A percentile compares a stretch with the other conserved stretches of the same genome.
These are phyloP conservation scores for Chaetomium strumarium DNA, from an alignment of 2,329 filamentous ascomycete species.

Conservation along the genomic window DNA sequence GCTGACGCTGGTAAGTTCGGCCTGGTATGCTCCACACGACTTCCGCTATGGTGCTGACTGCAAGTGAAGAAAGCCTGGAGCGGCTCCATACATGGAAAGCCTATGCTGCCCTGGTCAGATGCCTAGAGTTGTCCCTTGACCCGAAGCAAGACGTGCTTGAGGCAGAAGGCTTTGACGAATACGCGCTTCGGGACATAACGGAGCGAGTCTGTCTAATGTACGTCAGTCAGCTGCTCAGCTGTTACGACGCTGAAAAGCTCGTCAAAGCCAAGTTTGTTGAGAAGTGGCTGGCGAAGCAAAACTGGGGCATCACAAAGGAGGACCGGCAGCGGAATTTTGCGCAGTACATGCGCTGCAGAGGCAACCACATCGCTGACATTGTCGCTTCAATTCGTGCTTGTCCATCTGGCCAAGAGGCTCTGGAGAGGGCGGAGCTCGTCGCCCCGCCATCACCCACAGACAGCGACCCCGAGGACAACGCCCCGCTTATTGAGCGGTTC, in stretches of 20 bases:
- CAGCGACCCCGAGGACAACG: slow-evolving; percentile 20
- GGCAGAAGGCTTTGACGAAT: slow-evolving; percentile 56
- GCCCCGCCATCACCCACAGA: slow-evolving; percentile 32
- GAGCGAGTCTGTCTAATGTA: slow-evolving; percentile 57
- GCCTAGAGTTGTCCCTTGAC: slow-evolving; percentile 52
- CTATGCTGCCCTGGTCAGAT: slow-evolving; percentile 54
- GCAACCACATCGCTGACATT: slow-evolving; percentile 50
- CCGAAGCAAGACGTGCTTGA: slow-evolving; percentile 46
- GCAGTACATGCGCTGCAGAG: slow-evolving; percentile 43
- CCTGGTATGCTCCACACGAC: background rate
- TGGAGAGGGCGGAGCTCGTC: slow-evolving; percentile 44
- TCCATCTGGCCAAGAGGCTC: slow-evolving; percentile 45
- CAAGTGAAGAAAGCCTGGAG: slow-evolving; percentile 35
- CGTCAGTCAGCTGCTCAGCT: slow-evolving; percentile 51
- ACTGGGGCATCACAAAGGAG: slow-evolving; percentile 55
- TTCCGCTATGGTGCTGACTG: slow-evolving; percentile 21
- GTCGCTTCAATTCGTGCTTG: slow-evolving; percentile 44
- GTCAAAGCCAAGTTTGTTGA: slow-evolving; percentile 61
- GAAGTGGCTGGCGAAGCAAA: slow-evolving; percentile 68
- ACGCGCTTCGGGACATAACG: slow-evolving; percentile 54
- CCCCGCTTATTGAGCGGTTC: slow-evolving; percentile 27
- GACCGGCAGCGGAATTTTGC: slow-evolving; percentile 50
- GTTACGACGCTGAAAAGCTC: slow-evolving; percentile 51
- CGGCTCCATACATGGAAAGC: slow-evolving; percentile 46
- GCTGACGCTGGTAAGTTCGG: slow-evolving; percentile 40